phyloP scores from a whole-genome alignment of 352 stramenopile genomes.

The Achlya hypogyna region DNA sequence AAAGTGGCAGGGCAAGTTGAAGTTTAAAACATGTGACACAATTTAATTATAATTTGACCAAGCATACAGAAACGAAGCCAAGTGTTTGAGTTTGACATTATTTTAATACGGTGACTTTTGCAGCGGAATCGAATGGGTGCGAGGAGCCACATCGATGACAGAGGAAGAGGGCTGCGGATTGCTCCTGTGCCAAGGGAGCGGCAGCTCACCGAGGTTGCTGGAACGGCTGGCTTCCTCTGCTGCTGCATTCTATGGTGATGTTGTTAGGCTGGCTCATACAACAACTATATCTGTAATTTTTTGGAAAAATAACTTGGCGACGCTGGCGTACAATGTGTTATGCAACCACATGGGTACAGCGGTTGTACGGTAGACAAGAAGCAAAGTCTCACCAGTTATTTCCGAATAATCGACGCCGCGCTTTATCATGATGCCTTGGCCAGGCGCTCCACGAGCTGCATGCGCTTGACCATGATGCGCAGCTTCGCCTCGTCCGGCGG shows the following conservation, averaged over 20 bases:
- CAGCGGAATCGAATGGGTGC: not conserved
- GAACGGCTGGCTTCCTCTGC: not conserved
- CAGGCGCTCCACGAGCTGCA: no score
- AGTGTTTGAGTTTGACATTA: not conserved
- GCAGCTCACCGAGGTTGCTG: not conserved
- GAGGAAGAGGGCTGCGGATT: not conserved
- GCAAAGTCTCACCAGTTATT: no score
- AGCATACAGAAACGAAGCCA: not conserved
- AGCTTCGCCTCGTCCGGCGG: no score
- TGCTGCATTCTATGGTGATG: not conserved
- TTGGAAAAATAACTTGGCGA: not conserved
- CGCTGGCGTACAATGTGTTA: slow-evolving; percentile 12
- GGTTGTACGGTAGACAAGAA: no score
- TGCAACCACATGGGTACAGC: slow-evolving; percentile 1
- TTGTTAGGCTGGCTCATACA: not conserved
- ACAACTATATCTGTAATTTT: not conserved
- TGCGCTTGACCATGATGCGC: no score
- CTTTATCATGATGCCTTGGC: no score
- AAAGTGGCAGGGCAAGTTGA: slow-evolving; percentile 2
- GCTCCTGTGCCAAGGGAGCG: not conserved
- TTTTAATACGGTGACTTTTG: not conserved
- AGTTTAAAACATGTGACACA: not conserved
- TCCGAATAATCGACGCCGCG: no score
- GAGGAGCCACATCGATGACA: not conserved
- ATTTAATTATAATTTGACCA: not conserved